Base-by-base conservation (phyloP, 129 eudicot species). In the Escallonia herrerae region DNA sequence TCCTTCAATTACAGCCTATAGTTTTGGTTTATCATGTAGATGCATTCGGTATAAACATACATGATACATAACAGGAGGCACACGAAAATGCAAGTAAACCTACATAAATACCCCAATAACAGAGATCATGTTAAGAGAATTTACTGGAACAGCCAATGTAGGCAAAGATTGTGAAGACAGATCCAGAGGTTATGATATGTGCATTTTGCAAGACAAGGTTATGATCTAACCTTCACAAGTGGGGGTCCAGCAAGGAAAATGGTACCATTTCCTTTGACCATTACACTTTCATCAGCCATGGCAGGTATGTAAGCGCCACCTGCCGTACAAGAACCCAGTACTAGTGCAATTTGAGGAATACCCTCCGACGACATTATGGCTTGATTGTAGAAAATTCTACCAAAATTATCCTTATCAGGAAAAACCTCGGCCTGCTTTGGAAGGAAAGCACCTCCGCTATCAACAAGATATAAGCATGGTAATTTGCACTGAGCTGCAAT, bases 231-330 rank as follows among this genome's bases (percentile, higher is more conserved):
- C 98, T 93, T 93, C 64, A 93, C 98, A 41, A 93, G 96, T 55
- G 98, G 98, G 59, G 98, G 98, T 47, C 98, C 98, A 56, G 98
- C 98, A 60, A 93, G 80, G 66, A 93, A 93, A 60, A 93, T 93
- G 78, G 98, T 93, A 68, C 96, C 98, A 70, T 93, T 93, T 80
- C 98, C 98, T 83, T 89, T 88, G 50, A 93, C 98, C 98, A 93
- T 93, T 58, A 93, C 98, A 69, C 96, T 88, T 79, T 93, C 96
- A 82, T 93, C 98, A 52, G 98, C 98, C 98, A 93, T 93, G 39
- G 98, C 98, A 63, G 98, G 98, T 52, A 93, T 93, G 71, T 93
- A 93, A 56, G 98, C 98, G 60, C 98, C 98, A 60, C 98, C 98
- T 40, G 98, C 98, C 39, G 98, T 93, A 77, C 98, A 93, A 65